Evolutionary conservation across 805 yeast genomes (phyloP).

Genomic region (Zygotorulaspora sp.): DNA sequence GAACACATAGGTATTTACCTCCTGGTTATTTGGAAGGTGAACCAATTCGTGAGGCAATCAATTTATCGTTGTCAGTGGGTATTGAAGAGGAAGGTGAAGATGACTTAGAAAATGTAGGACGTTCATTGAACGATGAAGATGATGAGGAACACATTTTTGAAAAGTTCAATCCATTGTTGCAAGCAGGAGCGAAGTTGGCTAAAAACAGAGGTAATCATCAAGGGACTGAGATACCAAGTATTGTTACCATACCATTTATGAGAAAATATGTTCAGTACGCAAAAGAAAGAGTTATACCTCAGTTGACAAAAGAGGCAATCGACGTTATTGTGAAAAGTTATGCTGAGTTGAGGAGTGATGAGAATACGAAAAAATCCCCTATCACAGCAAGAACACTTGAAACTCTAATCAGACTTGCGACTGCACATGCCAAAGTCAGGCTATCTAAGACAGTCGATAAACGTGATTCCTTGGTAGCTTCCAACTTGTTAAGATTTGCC

Average conservation of each 20-base stretch:
- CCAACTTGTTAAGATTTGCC: conserved; percentile 77
- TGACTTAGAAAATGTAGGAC: conserved; percentile 8
- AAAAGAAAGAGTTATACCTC: conserved; percentile 80
- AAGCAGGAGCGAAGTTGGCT: conserved; percentile 64
- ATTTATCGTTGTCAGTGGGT: conserved; percentile 77
- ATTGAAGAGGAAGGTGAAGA: conserved; percentile 46
- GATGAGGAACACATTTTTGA: conserved; percentile 65
- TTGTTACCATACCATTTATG: conserved; percentile 76
- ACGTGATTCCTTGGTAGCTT: conserved; percentile 82
- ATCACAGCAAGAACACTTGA: conserved; percentile 98
- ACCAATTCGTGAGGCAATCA: conserved; percentile 76
- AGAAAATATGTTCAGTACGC: conserved; percentile 93
- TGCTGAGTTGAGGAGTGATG: conserved; percentile 76
- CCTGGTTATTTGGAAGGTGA: conserved; percentile 89
- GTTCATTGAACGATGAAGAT: conserved; percentile 38
- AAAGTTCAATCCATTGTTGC: conserved; percentile 74
- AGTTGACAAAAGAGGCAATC: conserved; percentile 69
- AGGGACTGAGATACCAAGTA: conserved; percentile 39
- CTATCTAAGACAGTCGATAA: conserved; percentile 68
- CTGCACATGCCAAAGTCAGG: conserved; percentile 97
- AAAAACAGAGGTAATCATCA: conserved; percentile 34
- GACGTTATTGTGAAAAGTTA: conserved; percentile 77
- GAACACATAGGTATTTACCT: conserved; percentile 87
- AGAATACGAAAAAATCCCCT: conserved; percentile 80
- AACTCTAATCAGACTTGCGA: conserved; percentile 87